Base-by-base conservation (phyloP, 2,329 filamentous ascomycete species). In the Podosphaera aphanis region DNA sequence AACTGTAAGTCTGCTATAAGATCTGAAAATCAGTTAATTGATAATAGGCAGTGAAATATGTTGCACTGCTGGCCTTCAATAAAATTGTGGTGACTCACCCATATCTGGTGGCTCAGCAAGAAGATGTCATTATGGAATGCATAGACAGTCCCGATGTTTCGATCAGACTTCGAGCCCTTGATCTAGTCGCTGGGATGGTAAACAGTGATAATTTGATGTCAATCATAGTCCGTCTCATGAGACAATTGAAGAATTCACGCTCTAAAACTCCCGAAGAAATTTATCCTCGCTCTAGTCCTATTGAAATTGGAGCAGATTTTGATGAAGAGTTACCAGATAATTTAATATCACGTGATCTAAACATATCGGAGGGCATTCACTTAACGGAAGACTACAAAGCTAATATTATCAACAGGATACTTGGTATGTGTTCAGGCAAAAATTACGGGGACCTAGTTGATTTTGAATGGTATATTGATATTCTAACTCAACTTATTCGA, bases 381-480 rank as follows among this genome's bases (percentile, higher is more conserved):
- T 66, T 95, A 6, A 85, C 90, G 0, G 79, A 86, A 49, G 83
- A 93, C 51, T 98, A 95, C 60, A 78, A 78, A 44, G 66, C 77
- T 33, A 83, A 83, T 54, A 83, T 94, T 18, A 83, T 95, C 45
- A 71, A 72, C 47, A 74, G 82, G 48, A 84, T 95, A 49, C 61
- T 95, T 10, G 75, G 78, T 49, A 93, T 98, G 75, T 95, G 88
- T 60, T 83, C 84, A 7, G 76, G 77, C 51, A 80, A 86, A 52
- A 93, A 85, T 49, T 98, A 95, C 60, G 71, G 73, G 35, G 83
- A 85, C 56, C 68, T 98, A 42, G 66, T 71, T 45, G 88, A 98
- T 59, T 98, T 98, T 60, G 88, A 94, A 53, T 98, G 90, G 90
- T 95, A 95, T 60, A 80, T 95, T 52, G 83, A 90, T 52, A 74